A percentile compares a stretch with the other conserved stretches of the same genome.
Evolutionary conservation across 495 filamentous ascomycete species (phyloP).

Genomic region (Entonaema liquescens): DNA sequence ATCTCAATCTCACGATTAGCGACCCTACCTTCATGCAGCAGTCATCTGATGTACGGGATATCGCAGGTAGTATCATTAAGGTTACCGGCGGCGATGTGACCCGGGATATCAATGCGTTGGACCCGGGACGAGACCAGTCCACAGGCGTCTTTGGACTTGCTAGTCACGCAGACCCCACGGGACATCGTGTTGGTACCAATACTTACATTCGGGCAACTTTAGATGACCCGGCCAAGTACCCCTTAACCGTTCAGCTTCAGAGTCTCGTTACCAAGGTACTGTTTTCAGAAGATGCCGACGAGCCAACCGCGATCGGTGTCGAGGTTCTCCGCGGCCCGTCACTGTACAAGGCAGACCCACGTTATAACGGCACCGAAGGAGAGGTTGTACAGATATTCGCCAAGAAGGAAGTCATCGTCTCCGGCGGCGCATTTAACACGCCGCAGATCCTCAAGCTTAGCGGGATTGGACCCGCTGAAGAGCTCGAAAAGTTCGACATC

Average conservation of each 20-base stretch:
- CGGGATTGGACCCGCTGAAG: conserved; percentile 54
- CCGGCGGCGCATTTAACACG: conserved; percentile 63
- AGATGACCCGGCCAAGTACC: conserved; percentile 55
- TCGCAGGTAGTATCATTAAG: conserved; percentile 47
- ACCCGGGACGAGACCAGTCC: conserved; percentile 49
- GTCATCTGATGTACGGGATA: conserved; percentile 38
- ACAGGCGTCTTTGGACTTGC: conserved; percentile 57
- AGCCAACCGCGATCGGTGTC: conserved; percentile 55
- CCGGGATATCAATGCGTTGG: conserved; percentile 52
- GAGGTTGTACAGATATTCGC: conserved; percentile 48
- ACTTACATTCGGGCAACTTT: conserved; percentile 56
- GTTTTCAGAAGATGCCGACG: conserved; percentile 44
- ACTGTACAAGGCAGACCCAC: conserved; percentile 56
- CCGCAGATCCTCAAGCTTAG: conserved; percentile 66
- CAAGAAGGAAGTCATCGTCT: conserved; percentile 63
- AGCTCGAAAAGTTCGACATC: conserved; percentile 57
- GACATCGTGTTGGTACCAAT: conserved; percentile 54
- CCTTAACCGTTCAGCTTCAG: conserved; percentile 57
- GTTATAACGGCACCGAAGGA: conserved; percentile 46
- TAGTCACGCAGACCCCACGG: conserved; percentile 50
- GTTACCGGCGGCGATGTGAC: conserved; percentile 48
- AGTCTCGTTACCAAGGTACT: conserved; percentile 58
- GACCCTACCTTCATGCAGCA: conserved; percentile 46
- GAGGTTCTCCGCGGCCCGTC: conserved; percentile 53
- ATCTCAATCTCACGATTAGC: conserved; percentile 50